These are phyloP conservation scores for Populus hybrid DNA, from an alignment of 441 rosid species.

Conservation along the genomic window DNA sequence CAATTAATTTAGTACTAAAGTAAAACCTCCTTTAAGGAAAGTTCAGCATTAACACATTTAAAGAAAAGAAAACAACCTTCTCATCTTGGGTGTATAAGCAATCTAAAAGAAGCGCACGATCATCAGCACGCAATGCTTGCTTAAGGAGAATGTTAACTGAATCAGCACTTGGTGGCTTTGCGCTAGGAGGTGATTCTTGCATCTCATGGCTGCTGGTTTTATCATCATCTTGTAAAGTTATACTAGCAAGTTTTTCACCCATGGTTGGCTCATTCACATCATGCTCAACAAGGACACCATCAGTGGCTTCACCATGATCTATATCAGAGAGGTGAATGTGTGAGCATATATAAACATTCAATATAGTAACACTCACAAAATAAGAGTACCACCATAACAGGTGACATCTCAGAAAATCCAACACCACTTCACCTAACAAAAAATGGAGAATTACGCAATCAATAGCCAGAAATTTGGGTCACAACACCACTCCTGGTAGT, in stretches of 20 bases:
- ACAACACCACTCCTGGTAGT: neutral
- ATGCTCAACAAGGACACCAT: slow-evolving; percentile 61
- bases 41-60: neutral
- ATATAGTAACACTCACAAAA: neutral
- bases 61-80: slow-evolving; percentile 45
- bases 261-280: slow-evolving; percentile 81
- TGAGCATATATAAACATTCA: slow-evolving; percentile 12
- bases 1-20: neutral
- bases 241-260: slow-evolving; percentile 77
- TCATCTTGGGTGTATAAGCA: slow-evolving; percentile 87
- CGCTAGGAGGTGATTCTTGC: slow-evolving; percentile 31
- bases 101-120: slow-evolving; percentile 78
- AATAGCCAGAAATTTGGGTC: neutral
- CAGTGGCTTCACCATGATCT: slow-evolving; percentile 60
- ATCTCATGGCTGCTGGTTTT: slow-evolving; percentile 26
- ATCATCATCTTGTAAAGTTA: slow-evolving; percentile 42
- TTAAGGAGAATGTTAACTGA: slow-evolving; percentile 77
- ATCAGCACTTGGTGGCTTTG: slow-evolving; percentile 80
- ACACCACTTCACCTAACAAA: neutral
- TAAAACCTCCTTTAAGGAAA: neutral
- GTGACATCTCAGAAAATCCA: neutral
- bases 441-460: neutral
- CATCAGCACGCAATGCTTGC: slow-evolving; percentile 89
- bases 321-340: slow-evolving; percentile 6
- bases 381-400: neutral